These are phyloP conservation scores for Craspedostauros australis DNA, from an alignment of 108 stramenopile genomes.

Conservation along the genomic window DNA sequence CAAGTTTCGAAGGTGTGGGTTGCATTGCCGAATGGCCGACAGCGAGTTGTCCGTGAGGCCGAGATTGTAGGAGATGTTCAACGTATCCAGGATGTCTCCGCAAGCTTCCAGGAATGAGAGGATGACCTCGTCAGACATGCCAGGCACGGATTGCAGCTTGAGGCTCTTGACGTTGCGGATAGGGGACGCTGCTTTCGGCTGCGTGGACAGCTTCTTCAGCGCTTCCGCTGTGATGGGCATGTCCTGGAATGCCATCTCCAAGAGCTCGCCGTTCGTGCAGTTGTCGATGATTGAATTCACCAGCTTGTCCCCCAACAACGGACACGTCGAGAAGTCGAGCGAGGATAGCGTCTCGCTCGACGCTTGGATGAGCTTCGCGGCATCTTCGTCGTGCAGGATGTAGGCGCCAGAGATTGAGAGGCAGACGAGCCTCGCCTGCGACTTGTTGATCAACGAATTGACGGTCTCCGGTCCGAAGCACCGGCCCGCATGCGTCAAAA, in stretches of 20 bases:
- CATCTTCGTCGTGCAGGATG: constrained; percentile 58
- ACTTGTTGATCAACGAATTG: constrained; percentile 23
- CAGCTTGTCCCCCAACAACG: constrained; percentile 46
- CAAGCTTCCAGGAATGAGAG: constrained; percentile 28
- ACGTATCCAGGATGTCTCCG: constrained; percentile 39
- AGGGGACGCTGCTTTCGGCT: constrained; percentile 26
- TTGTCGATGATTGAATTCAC: constrained; percentile 27
- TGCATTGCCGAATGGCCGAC: constrained; percentile 56
- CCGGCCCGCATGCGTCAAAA: constrained; percentile 66
- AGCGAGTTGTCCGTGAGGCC: constrained; percentile 59
- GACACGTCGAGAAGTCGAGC: constrained; percentile 67
- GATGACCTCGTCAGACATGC: constrained; percentile 45
- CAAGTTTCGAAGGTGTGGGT: constrained; percentile 43
- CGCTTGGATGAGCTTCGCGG: constrained; percentile 44
- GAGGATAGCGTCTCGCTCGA: constrained; percentile 48
- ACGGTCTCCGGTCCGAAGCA: constrained; percentile 66
- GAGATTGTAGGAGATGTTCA: constrained; percentile 58
- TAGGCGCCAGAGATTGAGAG: constrained; percentile 75
- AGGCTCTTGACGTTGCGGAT: constrained; percentile 55
- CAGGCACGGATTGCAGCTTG: constrained; percentile 40
- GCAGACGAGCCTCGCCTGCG: constrained; percentile 29
- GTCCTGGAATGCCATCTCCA: constrained; percentile 68
- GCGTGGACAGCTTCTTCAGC: constrained; percentile 28
- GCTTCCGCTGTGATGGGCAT: constrained; percentile 36
- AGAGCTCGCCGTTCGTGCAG: constrained; percentile 10